These are phyloP conservation scores for Phylloporus scabripes DNA, from an alignment of 768 basidiomycete species.

Conservation along the genomic window DNA sequence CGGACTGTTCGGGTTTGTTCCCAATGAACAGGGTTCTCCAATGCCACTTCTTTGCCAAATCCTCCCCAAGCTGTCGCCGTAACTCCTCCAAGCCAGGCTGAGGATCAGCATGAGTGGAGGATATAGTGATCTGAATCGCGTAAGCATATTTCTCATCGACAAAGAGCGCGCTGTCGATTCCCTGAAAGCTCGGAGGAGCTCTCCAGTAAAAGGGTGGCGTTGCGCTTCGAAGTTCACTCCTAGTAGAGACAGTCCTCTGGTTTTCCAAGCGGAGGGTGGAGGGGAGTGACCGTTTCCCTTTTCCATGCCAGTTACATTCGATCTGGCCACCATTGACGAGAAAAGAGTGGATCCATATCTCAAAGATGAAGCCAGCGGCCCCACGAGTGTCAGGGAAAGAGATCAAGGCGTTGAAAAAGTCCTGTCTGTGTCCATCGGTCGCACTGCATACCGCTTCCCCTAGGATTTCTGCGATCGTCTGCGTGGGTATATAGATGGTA, in stretches of 20 bases:
- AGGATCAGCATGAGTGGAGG: neutral
- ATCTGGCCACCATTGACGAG: neutral
- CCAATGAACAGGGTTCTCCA: neutral
- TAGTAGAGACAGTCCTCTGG: neutral
- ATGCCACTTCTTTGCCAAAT: neutral
- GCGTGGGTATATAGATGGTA: neutral
- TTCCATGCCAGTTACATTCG: neutral
- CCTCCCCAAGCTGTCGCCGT: neutral
- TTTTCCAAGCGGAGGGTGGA: neutral
- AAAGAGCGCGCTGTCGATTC: neutral
- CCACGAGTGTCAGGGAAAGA: neutral
- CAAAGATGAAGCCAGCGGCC: neutral
- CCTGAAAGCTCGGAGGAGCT: neutral
- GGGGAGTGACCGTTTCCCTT: neutral
- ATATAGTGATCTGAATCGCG: neutral
- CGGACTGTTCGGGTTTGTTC: neutral
- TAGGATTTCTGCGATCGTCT: neutral
- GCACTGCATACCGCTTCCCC: neutral
- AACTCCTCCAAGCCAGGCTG: neutral
- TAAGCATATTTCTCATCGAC: neutral
- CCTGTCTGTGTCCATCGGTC: neutral
- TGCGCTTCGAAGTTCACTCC: neutral
- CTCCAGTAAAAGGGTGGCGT: neutral
- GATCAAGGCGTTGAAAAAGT: neutral
- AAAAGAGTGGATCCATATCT: neutral